Base-by-base conservation (phyloP, 768 basidiomycete species). In the Chalciporus pseudorubinellus region DNA sequence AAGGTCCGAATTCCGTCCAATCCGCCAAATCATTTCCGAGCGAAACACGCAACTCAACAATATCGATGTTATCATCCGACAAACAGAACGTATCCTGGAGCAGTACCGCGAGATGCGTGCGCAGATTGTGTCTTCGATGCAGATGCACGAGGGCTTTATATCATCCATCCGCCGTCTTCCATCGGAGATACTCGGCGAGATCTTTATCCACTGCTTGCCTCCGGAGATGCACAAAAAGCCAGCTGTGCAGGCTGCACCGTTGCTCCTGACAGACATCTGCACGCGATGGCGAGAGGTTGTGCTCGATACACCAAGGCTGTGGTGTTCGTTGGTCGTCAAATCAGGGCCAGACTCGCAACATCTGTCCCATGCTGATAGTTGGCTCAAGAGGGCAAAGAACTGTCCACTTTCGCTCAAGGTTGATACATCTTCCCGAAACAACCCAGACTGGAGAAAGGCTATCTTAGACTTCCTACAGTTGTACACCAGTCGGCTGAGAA, bases 161-260 rank as follows among this genome's bases (percentile, higher is more conserved):
- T 61, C 63, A 7, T 55, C 57, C 39, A 74, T 80, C 50, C 61
- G 59, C 11, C 46, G 59, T 3, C 28, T 81, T 6, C 78, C 79
- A 5, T 40, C 72, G 2, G 80, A 81, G 58, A 59, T 81, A 4
- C 70, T 72, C 29, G 68, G 71, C 29, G 75, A 78, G 59, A 75
- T 82, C 31, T 80, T 80, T 58, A 56, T 59, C 6, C 65, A 68
- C 14, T 75, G 72, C 53, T 57, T 73, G n/a, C 58, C 64, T 3
- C n/a, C 46, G 0, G 57, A 64, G 19, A 47, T 57, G 1, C 43
- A 58, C 43, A 54, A 60, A 21, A 68, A 69, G 42, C 66, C 62
- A 14, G 50, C 59, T 12, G 40, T 48, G 7, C 21, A 18, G 2
- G 45, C 58, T 3, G 71, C 70, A 0, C 77, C 79, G 16, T 51